A percentile compares a stretch with the other conserved stretches of the same genome.
Evolutionary conservation across 352 stramenopile genomes (phyloP).

Genomic region (Phytophthora meadii): DNA sequence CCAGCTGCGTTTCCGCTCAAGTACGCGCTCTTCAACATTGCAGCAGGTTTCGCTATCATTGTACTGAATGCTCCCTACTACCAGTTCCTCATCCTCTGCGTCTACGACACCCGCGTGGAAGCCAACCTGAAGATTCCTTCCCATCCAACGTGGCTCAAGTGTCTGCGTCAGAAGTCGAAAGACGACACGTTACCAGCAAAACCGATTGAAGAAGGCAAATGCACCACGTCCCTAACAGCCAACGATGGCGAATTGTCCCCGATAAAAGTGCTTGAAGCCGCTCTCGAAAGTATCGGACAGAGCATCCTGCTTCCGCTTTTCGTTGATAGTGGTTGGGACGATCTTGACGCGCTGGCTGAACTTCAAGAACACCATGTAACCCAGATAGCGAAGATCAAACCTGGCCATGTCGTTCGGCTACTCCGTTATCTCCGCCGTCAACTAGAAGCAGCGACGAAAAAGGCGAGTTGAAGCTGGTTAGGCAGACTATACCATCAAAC

Average conservation of each 20-base stretch:
- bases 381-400: too few relatives aligned
- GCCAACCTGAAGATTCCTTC: slow-evolving; percentile 1
- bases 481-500: too few relatives aligned
- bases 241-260: neutral
- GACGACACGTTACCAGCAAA: slow-evolving; percentile 1
- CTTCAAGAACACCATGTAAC: too few relatives aligned
- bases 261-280: slow-evolving; percentile 1
- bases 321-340: slow-evolving; percentile 32
- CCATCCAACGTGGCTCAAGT: slow-evolving; percentile 20
- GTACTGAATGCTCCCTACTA: neutral
- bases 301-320: slow-evolving; percentile 12
- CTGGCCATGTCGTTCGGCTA: too few relatives aligned
- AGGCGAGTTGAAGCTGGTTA: too few relatives aligned
- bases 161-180: neutral
- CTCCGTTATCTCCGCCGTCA: too few relatives aligned
- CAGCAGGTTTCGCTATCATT: neutral
- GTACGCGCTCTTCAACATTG: neutral
- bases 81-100: neutral
- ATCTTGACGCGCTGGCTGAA: slow-evolving; percentile 23
- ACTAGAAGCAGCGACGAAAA: too few relatives aligned
- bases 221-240: neutral
- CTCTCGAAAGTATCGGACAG: slow-evolving; percentile 26
- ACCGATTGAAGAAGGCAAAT: neutral
- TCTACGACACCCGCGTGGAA: neutral
- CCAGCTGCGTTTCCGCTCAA: neutral